Evolutionary conservation across 2,329 filamentous ascomycete species (phyloP), one percentile per base, ranked within the genome.

Genomic region (Xylaria arbuscula): DNA sequence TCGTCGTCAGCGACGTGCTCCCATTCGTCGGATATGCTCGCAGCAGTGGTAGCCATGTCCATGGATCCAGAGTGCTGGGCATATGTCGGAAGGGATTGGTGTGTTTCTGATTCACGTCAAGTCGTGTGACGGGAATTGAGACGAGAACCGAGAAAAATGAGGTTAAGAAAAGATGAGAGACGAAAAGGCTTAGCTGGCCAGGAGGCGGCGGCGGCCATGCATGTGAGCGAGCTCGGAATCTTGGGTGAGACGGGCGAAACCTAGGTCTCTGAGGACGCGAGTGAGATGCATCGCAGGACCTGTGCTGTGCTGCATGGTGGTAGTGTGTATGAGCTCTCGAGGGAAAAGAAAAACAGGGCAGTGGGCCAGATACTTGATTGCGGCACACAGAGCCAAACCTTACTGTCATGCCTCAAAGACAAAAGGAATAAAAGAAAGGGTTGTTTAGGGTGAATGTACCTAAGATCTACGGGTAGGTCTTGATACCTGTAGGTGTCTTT

Each of bases 11-110:
- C 62, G 22, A 78, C 62, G 17, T 76, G 72, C 60, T 78, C 71
- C 76, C 76, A 78, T 34, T 73, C 76, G 13, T 77, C 74, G 1
- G 70, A 55, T n/a, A 76, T 70, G 19, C 5, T 38, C 15, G 32
- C 34, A 34, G 42, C 13, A 19, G 47, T 19, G 24, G 38, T 15
- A 40, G 50, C 64, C 70, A 73, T 74, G 40, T 53, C 56, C 60
- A 19, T 10, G 32, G 56, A 40, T 38, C 34, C 36, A 11, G n/a
- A 4, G 34, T n/a, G 8, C 45, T 32, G 15, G 7, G n/a, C 24
- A 10, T n/a, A 28, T 34, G 36, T 54, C 54, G 4, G 19, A 28
- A 10, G 40, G 19, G 9, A 9, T 56, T 5, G 5, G 38, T 8
- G 17, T 45, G 4, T 40, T 40, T 40, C 34, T 9, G 34, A 22